Evolutionary conservation across 2,329 filamentous ascomycete species (phyloP).

Genomic region (Aphanocladium album): DNA sequence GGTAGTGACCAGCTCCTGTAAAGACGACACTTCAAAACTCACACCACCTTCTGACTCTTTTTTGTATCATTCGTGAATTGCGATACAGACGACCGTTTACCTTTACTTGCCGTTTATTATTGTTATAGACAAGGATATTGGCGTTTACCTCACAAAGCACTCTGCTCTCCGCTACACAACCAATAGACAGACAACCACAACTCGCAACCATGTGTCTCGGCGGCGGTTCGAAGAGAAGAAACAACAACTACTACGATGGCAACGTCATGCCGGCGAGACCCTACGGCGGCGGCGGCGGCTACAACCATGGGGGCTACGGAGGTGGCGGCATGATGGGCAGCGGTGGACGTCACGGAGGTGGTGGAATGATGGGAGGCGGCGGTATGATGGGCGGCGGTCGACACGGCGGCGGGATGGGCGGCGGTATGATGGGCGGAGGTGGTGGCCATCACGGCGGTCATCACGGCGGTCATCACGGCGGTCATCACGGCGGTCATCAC

Average conservation of each 20-base stretch:
- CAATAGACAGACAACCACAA: background rate
- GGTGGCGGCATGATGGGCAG: background rate
- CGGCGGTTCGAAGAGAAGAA: background rate
- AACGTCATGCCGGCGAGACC: conserved; percentile 4
- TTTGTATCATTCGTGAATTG: too few relatives aligned
- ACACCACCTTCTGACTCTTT: too few relatives aligned
- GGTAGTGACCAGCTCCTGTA: too few relatives aligned
- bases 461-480: background rate
- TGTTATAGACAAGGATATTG: too few relatives aligned
- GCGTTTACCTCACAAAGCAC: too few relatives aligned
- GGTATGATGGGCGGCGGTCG: background rate
- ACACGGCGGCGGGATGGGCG: too few relatives aligned
- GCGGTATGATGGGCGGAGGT: background rate
- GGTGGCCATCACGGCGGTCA: background rate
- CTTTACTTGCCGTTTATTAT: too few relatives aligned
- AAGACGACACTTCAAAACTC: too few relatives aligned
- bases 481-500: background rate
- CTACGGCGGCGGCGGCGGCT: background rate
- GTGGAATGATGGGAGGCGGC: background rate
- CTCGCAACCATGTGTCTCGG: background rate
- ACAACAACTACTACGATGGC: background rate
- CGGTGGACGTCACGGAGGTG: background rate
- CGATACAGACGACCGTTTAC: too few relatives aligned
- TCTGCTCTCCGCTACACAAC: background rate
- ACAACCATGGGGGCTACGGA: background rate